A percentile compares a stretch with the other conserved stretches of the same genome.
Evolutionary conservation across 2,329 filamentous ascomycete genomes (phyloP).

Genomic region (Fusarium sacchari): DNA sequence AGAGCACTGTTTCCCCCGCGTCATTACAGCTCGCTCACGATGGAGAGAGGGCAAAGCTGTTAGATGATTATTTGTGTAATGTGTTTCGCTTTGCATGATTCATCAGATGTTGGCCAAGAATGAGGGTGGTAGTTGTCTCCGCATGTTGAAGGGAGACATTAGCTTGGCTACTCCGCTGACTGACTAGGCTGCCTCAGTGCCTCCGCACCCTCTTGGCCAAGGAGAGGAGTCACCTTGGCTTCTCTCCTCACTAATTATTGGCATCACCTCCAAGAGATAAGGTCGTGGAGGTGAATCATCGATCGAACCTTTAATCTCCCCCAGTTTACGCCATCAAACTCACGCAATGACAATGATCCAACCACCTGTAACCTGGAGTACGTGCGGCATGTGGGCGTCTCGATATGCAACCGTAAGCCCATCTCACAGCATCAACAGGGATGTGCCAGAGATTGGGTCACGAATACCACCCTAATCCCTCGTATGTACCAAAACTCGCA

Average conservation of each 20-base stretch:
- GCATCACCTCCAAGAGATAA: neutral
- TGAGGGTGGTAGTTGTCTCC: neutral
- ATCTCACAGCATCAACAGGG: neutral
- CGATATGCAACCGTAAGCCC: neutral
- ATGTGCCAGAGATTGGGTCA: neutral
- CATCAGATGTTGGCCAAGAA: neutral
- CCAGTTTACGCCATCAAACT: neutral
- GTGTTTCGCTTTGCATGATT: neutral
- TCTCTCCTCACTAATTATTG: neutral
- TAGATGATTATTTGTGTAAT: neutral
- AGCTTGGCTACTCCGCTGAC: neutral
- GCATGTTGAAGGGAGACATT: neutral
- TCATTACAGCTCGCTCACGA: neutral
- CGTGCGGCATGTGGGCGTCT: neutral
- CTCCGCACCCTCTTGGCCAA: neutral
- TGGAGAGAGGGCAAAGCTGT: neutral
- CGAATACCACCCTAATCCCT: slow-evolving; percentile 6
- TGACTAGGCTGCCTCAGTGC: neutral
- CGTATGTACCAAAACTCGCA: neutral
- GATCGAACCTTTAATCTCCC: neutral
- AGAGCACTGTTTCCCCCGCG: slow-evolving; percentile 4
- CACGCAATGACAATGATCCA: neutral
- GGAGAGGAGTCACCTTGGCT: neutral
- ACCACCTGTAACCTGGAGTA: neutral
- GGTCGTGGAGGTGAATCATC: neutral